Evolutionary conservation across 139 green algal species (phyloP).

Genomic region (Coelastrella sp.): DNA sequence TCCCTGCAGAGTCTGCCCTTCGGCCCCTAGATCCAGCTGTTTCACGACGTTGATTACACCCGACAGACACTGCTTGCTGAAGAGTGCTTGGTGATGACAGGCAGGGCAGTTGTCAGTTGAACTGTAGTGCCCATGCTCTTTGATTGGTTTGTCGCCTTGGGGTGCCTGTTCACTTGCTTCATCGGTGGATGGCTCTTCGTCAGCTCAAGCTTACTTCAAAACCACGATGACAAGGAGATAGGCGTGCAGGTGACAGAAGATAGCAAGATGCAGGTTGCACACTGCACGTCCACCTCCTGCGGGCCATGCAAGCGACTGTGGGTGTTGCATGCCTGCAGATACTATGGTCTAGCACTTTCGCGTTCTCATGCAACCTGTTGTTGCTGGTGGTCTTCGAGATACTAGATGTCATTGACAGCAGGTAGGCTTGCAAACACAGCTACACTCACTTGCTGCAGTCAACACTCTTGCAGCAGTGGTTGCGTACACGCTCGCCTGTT

Average conservation of each 20-base stretch:
- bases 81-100: too few relatives aligned
- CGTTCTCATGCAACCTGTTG: constrained; percentile 91
- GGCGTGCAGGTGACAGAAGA: constrained; percentile 56
- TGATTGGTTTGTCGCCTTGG: constrained; percentile 39
- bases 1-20: too few relatives aligned
- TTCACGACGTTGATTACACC: too few relatives aligned
- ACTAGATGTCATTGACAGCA: constrained; percentile 73
- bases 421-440: constrained; percentile 54
- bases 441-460: too few relatives aligned
- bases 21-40: too few relatives aligned
- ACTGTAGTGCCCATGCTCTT: constrained; percentile 1
- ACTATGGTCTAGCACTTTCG: constrained; percentile 92
- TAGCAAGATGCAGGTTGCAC: background rate
- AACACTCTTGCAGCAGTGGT: too few relatives aligned
- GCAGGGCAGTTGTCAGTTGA: background rate
- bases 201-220: constrained; percentile 61
- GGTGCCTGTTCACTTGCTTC: constrained; percentile 50
- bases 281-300: background rate
- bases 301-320: too few relatives aligned
- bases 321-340: constrained; percentile 53
- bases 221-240: constrained; percentile 63
- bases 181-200: constrained; percentile 63
- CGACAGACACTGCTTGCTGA: too few relatives aligned
- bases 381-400: constrained; percentile 94
- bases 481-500: too few relatives aligned